Evolutionary conservation across 2,329 filamentous ascomycete species (phyloP).

Genomic region (Alternaria sp.): DNA sequence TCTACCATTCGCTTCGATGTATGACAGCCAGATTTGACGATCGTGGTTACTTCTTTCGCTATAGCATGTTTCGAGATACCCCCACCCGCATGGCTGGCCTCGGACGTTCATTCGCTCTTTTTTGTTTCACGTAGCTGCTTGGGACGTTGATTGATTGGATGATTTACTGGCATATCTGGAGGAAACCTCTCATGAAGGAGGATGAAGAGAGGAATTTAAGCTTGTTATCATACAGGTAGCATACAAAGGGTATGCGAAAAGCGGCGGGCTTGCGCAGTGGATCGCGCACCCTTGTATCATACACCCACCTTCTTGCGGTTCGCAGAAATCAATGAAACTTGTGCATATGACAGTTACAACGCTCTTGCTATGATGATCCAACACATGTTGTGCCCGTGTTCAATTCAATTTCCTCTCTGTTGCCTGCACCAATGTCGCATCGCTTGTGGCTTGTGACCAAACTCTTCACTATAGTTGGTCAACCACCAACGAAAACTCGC

Average conservation of each 20-base stretch:
- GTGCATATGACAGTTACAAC: not conserved
- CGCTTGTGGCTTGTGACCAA: not conserved
- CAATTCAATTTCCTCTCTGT: not conserved
- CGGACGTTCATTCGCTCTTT: conserved; percentile 46
- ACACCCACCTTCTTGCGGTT: not conserved
- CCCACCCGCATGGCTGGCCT: conserved; percentile 41
- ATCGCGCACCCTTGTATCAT: conserved; percentile 1
- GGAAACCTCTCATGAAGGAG: not conserved
- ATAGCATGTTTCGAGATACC: conserved; percentile 46
- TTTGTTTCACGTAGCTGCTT: conserved; percentile 11
- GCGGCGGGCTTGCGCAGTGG: not conserved
- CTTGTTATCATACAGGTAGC: not conserved
- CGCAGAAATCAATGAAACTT: not conserved
- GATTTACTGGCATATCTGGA: conserved; percentile 1
- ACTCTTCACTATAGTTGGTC: no score
- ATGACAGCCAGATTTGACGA: conserved; percentile 10
- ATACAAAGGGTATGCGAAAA: not conserved
- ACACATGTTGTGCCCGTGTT: no score
- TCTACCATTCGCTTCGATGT: not conserved
- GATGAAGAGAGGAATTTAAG: not conserved
- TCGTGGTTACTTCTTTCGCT: conserved; percentile 19
- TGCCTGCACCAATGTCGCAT: not conserved
- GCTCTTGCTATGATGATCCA: not conserved
- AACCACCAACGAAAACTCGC: not conserved
- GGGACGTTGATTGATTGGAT: not conserved